Percentiles rank a stretch among this genome's conserved stretches.
Evolutionary conservation across 257 asterid genomes (phyloP).

Genomic region (Ajuga chamaepitys): DNA sequence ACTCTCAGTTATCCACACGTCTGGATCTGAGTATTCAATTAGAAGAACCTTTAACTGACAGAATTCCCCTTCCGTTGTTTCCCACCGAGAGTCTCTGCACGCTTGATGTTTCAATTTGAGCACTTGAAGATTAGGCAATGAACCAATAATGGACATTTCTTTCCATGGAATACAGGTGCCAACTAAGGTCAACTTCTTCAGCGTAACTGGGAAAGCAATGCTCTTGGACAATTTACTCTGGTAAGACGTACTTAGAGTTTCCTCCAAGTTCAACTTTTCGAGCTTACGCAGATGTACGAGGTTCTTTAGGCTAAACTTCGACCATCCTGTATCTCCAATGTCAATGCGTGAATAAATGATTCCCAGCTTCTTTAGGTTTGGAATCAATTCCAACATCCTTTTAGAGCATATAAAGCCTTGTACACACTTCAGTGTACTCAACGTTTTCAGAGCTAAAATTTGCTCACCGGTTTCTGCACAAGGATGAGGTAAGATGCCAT

Average conservation of each 20-base stretch:
- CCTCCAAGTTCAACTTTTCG: neutral
- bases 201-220: neutral
- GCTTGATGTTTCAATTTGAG: slow-evolving; percentile 1
- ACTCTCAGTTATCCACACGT: neutral
- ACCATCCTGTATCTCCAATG: neutral
- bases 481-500: neutral
- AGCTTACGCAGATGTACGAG: neutral
- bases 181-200: neutral
- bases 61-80: neutral
- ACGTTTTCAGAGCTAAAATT: neutral
- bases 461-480: neutral
- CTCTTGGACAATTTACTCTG: neutral
- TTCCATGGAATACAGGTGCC: slow-evolving; percentile 6
- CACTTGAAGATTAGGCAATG: slow-evolving; percentile 13
- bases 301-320: neutral
- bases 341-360: neutral
- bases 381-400: neutral
- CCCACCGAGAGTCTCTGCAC: neutral
- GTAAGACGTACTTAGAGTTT: neutral
- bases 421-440: neutral
- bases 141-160: neutral
- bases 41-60: neutral
- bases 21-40: neutral
- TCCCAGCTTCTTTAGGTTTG: neutral
- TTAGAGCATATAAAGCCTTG: neutral